These are phyloP conservation scores for Acrodontium crateriforme DNA, from an alignment of 2,329 filamentous ascomycete species.

Conservation along the genomic window DNA sequence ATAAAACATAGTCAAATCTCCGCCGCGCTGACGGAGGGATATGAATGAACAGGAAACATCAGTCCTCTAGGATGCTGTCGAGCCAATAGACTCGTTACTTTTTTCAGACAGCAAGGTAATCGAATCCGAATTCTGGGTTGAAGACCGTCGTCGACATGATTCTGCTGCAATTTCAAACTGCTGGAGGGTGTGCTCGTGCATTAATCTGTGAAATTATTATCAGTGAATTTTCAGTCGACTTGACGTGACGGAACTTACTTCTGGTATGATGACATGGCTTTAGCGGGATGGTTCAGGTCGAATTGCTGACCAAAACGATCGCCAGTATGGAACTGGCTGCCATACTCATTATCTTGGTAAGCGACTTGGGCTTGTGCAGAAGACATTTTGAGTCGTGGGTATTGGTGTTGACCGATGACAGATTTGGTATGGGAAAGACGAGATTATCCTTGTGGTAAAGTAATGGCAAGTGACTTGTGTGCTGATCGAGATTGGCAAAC, in stretches of 20 bases:
- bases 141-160: slow-evolving; percentile 30
- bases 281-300: slow-evolving; percentile 26
- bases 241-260: slow-evolving; percentile 21
- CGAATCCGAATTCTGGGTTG: slow-evolving; percentile 9
- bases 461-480: background rate
- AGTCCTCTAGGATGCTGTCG: slow-evolving; percentile 12
- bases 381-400: slow-evolving; percentile 11
- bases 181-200: slow-evolving; percentile 38
- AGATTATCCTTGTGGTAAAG: background rate
- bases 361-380: slow-evolving; percentile 15
- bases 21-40: too few species aligned
- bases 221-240: background rate
- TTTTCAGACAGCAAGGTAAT: slow-evolving; percentile 12
- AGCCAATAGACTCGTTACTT: slow-evolving; percentile 16
- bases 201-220: slow-evolving; percentile 23
- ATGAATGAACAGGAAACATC: too few species aligned
- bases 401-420: slow-evolving; percentile 1
- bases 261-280: slow-evolving; percentile 30
- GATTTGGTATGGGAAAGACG: slow-evolving; percentile 2
- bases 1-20: too few species aligned
- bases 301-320: slow-evolving; percentile 31
- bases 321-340: slow-evolving; percentile 18
- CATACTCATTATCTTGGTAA: slow-evolving; percentile 27
- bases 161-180: slow-evolving; percentile 33
- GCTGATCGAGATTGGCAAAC: background rate